Evolutionary conservation across 2,329 filamentous ascomycete species (phyloP).

Genomic region (Cladophialophora chaetospira): DNA sequence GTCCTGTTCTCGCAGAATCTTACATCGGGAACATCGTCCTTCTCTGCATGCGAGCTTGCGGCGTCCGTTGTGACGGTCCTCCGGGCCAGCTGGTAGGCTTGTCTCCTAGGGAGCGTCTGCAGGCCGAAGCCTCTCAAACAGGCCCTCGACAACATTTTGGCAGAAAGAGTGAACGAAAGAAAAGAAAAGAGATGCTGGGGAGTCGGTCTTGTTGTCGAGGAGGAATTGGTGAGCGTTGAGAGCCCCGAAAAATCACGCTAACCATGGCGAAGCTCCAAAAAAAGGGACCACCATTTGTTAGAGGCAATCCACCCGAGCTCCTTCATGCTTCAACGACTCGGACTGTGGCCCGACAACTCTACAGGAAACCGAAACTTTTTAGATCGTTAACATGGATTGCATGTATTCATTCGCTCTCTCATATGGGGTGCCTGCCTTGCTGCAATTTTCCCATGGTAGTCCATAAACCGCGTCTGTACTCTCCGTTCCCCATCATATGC

Average conservation of each 20-base stretch:
- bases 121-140: slow-evolving; percentile 34
- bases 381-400: neutral
- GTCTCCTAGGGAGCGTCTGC: slow-evolving; percentile 42
- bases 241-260: no score
- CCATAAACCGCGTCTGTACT: neutral
- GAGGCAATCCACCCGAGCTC: no score
- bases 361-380: neutral
- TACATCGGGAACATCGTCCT: slow-evolving; percentile 69
- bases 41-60: slow-evolving; percentile 85
- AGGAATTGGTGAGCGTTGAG: slow-evolving; percentile 9
- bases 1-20: slow-evolving; percentile 30
- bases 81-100: slow-evolving; percentile 54
- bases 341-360: no score
- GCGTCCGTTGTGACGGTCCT: slow-evolving; percentile 93
- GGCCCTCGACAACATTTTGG: slow-evolving; percentile 32
- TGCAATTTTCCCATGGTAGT: slow-evolving; percentile 1
- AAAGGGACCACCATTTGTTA: no score
- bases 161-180: slow-evolving; percentile 5
- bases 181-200: slow-evolving; percentile 10
- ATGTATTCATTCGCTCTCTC: slow-evolving; percentile 5
- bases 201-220: slow-evolving; percentile 5
- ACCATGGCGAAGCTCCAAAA: slow-evolving; percentile 13
- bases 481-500: neutral
- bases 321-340: no score
- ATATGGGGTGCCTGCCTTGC: neutral